Percentiles rank a stretch among this genome's conserved stretches.
Evolutionary conservation across 2,329 filamentous ascomycete species (phyloP).

Genomic region (Macrophomina tecta): DNA sequence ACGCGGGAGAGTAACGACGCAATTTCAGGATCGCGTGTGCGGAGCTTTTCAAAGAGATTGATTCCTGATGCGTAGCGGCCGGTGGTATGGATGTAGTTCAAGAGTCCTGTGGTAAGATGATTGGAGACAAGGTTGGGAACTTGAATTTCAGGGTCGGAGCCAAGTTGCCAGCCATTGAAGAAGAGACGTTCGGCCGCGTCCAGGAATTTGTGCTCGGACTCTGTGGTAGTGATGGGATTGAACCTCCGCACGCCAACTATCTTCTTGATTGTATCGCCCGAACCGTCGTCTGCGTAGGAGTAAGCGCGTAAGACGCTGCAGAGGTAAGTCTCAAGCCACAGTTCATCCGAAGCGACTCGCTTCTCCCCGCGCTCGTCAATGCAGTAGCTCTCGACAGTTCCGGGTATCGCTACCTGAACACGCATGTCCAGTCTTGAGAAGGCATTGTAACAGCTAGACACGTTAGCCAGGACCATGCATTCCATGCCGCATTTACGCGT

Average conservation of each 20-base stretch:
- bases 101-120: constrained; percentile 88
- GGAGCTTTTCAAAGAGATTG: constrained; percentile 95
- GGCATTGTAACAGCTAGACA: constrained; percentile 88
- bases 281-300: constrained; percentile 94
- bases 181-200: constrained; percentile 94
- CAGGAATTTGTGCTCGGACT: constrained; percentile 94
- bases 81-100: constrained; percentile 95
- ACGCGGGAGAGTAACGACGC: constrained; percentile 91
- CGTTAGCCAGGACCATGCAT: constrained; percentile 37
- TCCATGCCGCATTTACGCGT: neutral
- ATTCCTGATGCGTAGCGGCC: constrained; percentile 94
- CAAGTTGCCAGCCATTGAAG: constrained; percentile 93
- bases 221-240: constrained; percentile 97
- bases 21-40: constrained; percentile 88
- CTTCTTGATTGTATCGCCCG: constrained; percentile 91
- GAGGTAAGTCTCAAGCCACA: constrained; percentile 97
- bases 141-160: constrained; percentile 95
- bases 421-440: constrained; percentile 98
- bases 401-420: constrained; percentile 95
- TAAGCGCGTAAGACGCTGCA: constrained; percentile 94
- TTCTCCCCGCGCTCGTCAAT: constrained; percentile 97
- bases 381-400: constrained; percentile 95
- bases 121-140: constrained; percentile 97
- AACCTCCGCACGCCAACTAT: constrained; percentile 97
- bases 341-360: constrained; percentile 86